Percentiles rank a stretch among this genome's conserved stretches.
phyloP scores from a whole-genome alignment of 2,329 filamentous ascomycete species.

The Samsoniella hepiali region DNA sequence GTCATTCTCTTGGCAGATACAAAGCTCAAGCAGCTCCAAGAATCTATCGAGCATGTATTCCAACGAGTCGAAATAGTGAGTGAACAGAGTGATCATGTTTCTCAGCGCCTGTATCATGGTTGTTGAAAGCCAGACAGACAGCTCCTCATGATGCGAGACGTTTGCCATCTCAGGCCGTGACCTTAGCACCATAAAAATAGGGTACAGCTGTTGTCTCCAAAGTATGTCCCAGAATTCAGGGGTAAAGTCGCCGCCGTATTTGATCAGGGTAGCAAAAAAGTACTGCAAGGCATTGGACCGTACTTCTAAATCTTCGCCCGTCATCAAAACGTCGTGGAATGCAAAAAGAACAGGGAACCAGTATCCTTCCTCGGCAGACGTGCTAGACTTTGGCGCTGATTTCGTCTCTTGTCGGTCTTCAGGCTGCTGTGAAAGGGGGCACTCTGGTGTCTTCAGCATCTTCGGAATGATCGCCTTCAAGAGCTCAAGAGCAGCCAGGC shows the following conservation, averaged over 20 bases:
- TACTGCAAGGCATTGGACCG: conserved; percentile 88
- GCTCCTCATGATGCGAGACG: conserved; percentile 89
- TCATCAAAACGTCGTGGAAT: conserved; percentile 99
- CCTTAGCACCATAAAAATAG: conserved; percentile 96
- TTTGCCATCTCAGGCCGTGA: conserved; percentile 96
- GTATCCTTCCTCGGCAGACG: conserved; percentile 92
- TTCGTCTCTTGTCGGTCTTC: conserved; percentile 32
- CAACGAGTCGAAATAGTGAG: conserved; percentile 93
- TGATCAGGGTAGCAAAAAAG: conserved; percentile 89
- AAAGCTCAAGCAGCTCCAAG: conserved; percentile 86
- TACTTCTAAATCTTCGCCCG: conserved; percentile 95
- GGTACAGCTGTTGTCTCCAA: conserved; percentile 94
- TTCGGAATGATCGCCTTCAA: conserved; percentile 89
- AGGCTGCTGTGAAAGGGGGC: conserved; percentile 72
- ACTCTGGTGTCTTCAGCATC: conserved; percentile 95
- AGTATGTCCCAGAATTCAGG: conserved; percentile 97
- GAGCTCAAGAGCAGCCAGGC: conserved; percentile 89
- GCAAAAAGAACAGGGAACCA: conserved; percentile 99
- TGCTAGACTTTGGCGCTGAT: conserved; percentile 61
- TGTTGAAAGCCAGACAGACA: conserved; percentile 97
- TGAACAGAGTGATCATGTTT: conserved; percentile 98
- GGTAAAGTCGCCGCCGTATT: conserved; percentile 87
- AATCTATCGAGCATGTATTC: conserved; percentile 99
- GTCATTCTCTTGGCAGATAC: conserved; percentile 98
- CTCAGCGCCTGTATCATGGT: conserved; percentile 98